Evolutionary conservation across 1,139 yeast genomes (phyloP), one percentile per base, ranked within the genome.

Genomic region (Yamadazyma jaroonii): DNA sequence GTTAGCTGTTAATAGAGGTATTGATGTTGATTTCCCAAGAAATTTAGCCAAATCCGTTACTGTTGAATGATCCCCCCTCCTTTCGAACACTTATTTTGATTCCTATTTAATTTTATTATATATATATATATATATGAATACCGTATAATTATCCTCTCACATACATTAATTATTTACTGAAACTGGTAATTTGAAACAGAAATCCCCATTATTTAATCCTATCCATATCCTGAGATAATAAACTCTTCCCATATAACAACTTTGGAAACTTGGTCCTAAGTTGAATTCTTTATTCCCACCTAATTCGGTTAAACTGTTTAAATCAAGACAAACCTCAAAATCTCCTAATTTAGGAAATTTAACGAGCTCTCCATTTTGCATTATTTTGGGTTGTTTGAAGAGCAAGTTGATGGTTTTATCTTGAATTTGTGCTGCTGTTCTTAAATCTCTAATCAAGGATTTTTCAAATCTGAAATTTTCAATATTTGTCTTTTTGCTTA

Each of bases 41-140:
- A 94, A 94, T 71, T 78, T 94, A 70, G 99, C 99, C 48, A 94
- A 94, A 74, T 84, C 96, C 33, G 98, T 94, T 42, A 94, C 99
- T 38, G 98, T 94, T 47, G 97, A 84, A 70, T 85, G 74, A 46
- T 22, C 13, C 20, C 3, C 9, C 10, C 25, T 10, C 8, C 10
- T 23, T 23, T 23, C 25, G 8, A 25, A 25, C 27, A 25, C 8
- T 12, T 25, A 10, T 25, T 10, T 25, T 10, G 27, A 25, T 25
- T 12, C 27, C 11, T 25, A n/a, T 25, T 25, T 12, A 12, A 25
- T n/a, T 12, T 25, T 4, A n/a, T n/a, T n/a, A n/a, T n/a, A n/a
- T n/a, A n/a, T n/a, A n/a, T n/a, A n/a, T n/a, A n/a, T n/a, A n/a
- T n/a, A 17, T 17, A 17, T 17, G 6, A 4, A 17, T 17, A 17